Evolutionary conservation across 306 rosid species (phyloP).

Genomic region (Acmispon strigosus): DNA sequence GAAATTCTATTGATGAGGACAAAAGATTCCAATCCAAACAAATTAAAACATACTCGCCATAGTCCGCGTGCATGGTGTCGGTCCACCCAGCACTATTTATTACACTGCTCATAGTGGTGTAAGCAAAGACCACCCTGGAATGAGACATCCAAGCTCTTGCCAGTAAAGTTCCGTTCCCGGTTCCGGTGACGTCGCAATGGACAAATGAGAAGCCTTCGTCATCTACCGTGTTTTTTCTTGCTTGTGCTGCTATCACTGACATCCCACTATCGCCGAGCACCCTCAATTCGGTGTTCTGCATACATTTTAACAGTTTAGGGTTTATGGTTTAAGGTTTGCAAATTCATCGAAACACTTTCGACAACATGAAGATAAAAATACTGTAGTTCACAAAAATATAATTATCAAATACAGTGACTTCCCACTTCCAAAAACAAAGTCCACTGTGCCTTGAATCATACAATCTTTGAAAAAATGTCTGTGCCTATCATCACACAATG

Average conservation of each 20-base stretch:
- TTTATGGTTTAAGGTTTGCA: no score
- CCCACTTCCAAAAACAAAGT: background rate
- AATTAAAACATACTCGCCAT: slow-evolving; percentile 10
- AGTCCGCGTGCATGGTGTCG: background rate
- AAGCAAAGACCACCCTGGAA: slow-evolving; percentile 38
- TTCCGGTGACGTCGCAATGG: slow-evolving; percentile 41
- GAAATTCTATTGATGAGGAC: no score
- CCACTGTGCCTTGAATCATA: slow-evolving; percentile 10
- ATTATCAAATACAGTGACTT: no score
- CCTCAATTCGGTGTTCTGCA: slow-evolving; percentile 25
- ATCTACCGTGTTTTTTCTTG: slow-evolving; percentile 12
- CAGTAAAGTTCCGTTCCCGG: slow-evolving; percentile 21
- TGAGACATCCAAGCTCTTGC: slow-evolving; percentile 53
- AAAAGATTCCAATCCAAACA: no score
- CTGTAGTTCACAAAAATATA: no score
- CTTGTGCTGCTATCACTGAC: slow-evolving; percentile 47
- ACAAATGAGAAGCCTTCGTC: slow-evolving; percentile 39
- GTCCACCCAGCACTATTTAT: slow-evolving; percentile 39
- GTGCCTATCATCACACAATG: background rate
- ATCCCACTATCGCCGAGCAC: slow-evolving; percentile 1
- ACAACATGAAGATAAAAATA: no score
- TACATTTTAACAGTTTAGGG: no score
- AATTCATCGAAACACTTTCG: no score
- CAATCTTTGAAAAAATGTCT: slow-evolving; percentile 12
- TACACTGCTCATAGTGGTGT: slow-evolving; percentile 19